Evolutionary conservation across 176 grass and related monocot genomes (phyloP).

Genomic region (Bonia amplexicaulis): DNA sequence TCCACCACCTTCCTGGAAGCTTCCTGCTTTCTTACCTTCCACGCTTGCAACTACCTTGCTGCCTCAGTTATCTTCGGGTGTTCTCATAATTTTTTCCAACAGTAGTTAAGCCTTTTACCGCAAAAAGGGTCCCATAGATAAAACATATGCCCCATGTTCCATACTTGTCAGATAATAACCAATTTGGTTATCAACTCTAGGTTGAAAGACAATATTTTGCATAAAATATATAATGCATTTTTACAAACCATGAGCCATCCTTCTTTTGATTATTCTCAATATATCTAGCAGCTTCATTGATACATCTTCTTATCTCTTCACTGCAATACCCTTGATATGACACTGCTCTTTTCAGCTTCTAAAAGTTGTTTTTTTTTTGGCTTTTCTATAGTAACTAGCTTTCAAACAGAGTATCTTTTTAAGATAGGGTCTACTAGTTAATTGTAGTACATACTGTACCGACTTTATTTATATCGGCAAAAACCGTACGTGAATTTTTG

Average conservation of each 20-base stretch:
- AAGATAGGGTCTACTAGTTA: too few species aligned
- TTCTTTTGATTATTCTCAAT: constrained; percentile 13
- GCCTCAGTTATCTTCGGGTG: background rate
- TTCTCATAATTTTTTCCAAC: constrained; percentile 7
- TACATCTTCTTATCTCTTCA: background rate
- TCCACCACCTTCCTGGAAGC: too few species aligned
- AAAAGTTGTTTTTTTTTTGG: too few species aligned
- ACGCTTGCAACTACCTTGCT: too few species aligned
- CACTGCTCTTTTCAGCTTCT: too few species aligned
- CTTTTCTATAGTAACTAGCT: too few species aligned
- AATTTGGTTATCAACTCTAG: background rate
- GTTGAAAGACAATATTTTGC: background rate
- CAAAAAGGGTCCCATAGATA: constrained; percentile 7
- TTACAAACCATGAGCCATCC: constrained; percentile 14
- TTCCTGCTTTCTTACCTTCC: too few species aligned
- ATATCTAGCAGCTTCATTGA: background rate
- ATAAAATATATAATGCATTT: background rate
- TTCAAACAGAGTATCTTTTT: too few species aligned
- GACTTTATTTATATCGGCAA: too few species aligned
- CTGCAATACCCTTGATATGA: background rate
- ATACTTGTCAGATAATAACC: background rate
- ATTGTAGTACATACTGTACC: too few species aligned
- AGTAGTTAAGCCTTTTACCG: background rate
- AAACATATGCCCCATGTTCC: constrained; percentile 28
- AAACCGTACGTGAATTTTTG: too few species aligned